Conservation (phyloP, 1,284 basidiomycete genomes). For the Golubevia pallescens region DNA sequence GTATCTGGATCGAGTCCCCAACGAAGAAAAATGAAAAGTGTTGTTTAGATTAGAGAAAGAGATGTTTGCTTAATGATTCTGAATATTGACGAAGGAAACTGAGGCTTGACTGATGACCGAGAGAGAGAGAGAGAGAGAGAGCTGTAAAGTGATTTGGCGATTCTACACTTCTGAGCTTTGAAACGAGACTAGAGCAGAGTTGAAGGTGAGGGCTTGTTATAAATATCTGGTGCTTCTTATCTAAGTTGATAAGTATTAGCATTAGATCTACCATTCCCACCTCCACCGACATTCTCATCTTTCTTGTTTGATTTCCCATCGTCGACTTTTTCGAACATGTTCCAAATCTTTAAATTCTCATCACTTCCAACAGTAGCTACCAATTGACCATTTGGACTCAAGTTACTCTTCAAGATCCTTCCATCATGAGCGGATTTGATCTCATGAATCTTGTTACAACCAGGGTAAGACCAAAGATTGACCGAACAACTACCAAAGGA, state of each 20-base stretch:
- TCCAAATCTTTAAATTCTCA: constrained; percentile 63
- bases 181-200: no score
- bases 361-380: constrained; percentile 58
- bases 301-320: constrained; percentile 9
- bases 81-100: no score
- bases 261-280: not conserved
- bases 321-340: constrained; percentile 43
- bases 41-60: no score
- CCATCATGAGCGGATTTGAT: constrained; percentile 55
- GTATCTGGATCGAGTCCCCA: no score
- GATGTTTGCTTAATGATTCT: no score
- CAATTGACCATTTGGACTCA: constrained; percentile 57
- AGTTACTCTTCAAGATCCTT: constrained; percentile 38
- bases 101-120: no score
- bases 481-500: constrained; percentile 25
- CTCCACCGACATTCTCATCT: constrained; percentile 4
- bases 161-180: no score
- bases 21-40: no score
- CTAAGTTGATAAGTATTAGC: not conserved
- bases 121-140: no score
- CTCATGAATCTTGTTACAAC: constrained; percentile 47
- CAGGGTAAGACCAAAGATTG: constrained; percentile 58
- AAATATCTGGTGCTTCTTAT: not conserved
- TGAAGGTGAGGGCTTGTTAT: no score
- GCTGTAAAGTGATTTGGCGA: no score